A percentile compares a stretch with the other conserved stretches of the same genome.
phyloP scores from a whole-genome alignment of 805 yeast species.

The Saturnispora hagleri region DNA sequence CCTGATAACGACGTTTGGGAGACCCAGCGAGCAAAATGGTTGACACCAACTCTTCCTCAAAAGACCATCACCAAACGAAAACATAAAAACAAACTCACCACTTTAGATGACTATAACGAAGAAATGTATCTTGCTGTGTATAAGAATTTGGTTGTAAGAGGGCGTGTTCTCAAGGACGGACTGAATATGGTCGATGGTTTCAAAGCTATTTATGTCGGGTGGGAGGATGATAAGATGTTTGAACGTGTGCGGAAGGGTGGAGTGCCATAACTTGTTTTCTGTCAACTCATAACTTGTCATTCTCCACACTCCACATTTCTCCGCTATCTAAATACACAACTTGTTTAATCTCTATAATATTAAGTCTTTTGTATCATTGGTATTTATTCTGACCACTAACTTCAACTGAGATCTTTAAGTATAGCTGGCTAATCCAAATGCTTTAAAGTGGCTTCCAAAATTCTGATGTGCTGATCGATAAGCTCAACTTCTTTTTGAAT shows the following conservation, averaged over 20 bases:
- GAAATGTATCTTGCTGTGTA: constrained; percentile 54
- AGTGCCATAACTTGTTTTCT: constrained; percentile 4
- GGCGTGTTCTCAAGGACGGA: constrained; percentile 56
- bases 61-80: constrained; percentile 3
- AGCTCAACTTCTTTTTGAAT: constrained; percentile 55
- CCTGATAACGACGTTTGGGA: constrained; percentile 54
- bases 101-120: constrained; percentile 15
- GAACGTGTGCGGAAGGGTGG: constrained; percentile 28
- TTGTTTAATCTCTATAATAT: background rate
- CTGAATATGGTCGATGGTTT: constrained; percentile 68
- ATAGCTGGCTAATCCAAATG: constrained; percentile 23
- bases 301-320: background rate
- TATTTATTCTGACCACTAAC: background rate
- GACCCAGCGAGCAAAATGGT: constrained; percentile 61
- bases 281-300: background rate
- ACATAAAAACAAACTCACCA: constrained; percentile 25
- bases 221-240: constrained; percentile 66
- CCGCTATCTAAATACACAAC: background rate
- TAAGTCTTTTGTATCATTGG: background rate
- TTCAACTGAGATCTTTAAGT: background rate
- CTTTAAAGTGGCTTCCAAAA: constrained; percentile 49
- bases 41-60: constrained; percentile 25
- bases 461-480: constrained; percentile 62
- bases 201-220: constrained; percentile 69
- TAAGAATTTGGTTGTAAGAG: constrained; percentile 58